phyloP scores from a whole-genome alignment of 2,329 filamentous ascomycete species.

The Westerdykella ornata region DNA sequence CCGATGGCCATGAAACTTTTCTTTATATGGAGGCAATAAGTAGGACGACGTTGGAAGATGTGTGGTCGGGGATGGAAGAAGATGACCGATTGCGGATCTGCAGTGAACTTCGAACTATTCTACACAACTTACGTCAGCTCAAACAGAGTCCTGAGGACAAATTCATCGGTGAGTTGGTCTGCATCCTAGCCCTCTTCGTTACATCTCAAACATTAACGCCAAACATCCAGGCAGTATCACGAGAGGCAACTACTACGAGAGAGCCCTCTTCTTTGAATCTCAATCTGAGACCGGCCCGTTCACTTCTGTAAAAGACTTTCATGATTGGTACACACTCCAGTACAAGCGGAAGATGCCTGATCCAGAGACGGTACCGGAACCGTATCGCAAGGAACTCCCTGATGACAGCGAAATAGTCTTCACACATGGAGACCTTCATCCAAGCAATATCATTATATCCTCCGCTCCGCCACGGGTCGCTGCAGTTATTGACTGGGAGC shows the following conservation, averaged over 20 bases:
- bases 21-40: constrained; percentile 34
- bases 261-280: constrained; percentile 4
- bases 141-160: constrained; percentile 19
- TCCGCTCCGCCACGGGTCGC: constrained; percentile 12
- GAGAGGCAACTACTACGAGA: constrained; percentile 7
- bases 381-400: constrained; percentile 24
- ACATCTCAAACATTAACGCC: constrained; percentile 2
- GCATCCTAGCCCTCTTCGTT: neutral
- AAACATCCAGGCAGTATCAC: constrained; percentile 6
- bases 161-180: constrained; percentile 20
- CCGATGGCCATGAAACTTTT: constrained; percentile 23
- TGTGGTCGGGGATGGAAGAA: constrained; percentile 19
- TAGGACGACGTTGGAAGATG: constrained; percentile 22
- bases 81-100: constrained; percentile 8
- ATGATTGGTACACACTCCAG: constrained; percentile 26
- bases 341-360: constrained; percentile 19
- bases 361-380: constrained; percentile 13
- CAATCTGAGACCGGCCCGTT: constrained; percentile 24
- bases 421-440: constrained; percentile 34
- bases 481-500: constrained; percentile 30
- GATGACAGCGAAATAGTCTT: constrained; percentile 30
- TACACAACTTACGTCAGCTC: constrained; percentile 16
- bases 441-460: constrained; percentile 29
- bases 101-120: constrained; percentile 12
- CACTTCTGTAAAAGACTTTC: constrained; percentile 23